These are phyloP conservation scores for Parietichytrium sp. DNA, from an alignment of 108 stramenopile species.

Conservation along the genomic window DNA sequence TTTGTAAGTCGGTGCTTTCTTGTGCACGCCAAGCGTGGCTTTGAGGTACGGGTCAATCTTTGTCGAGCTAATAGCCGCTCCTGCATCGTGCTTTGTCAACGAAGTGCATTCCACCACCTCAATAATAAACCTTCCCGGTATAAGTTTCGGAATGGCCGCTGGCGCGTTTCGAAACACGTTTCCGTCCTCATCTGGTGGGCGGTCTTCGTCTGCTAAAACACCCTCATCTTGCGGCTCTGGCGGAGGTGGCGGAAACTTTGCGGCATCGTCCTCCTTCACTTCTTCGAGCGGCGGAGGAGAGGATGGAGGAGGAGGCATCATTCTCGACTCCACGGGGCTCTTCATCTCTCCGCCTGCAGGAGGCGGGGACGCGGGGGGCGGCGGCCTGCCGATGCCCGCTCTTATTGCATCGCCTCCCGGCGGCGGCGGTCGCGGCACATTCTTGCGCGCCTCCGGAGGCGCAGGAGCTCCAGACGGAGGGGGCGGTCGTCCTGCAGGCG, in stretches of 20 bases:
- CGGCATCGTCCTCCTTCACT: background rate
- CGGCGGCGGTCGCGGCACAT: background rate
- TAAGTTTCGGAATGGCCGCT: background rate
- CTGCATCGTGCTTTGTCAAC: background rate
- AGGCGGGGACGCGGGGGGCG: conserved; percentile 1
- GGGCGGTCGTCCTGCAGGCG: conserved; percentile 23
- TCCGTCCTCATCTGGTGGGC: background rate
- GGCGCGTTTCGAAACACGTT: background rate
- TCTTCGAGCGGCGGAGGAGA: background rate
- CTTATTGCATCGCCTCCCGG: background rate
- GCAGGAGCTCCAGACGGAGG: background rate
- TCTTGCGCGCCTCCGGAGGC: background rate
- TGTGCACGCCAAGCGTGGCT: conserved; percentile 49
- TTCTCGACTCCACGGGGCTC: background rate
- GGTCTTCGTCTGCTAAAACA: background rate
- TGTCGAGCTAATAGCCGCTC: background rate
- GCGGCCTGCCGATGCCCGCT: background rate
- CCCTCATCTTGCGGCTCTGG: background rate
- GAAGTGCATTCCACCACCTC: background rate
- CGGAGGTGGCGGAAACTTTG: background rate
- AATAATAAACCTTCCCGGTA: background rate
- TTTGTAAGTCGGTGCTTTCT: conserved; percentile 42
- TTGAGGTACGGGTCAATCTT: conserved; percentile 50
- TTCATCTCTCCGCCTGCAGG: background rate
- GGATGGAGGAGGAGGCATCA: conserved; percentile 5